Evolutionary conservation across 129 eudicot genomes (phyloP), one percentile per base, ranked within the genome.

Genomic region (Erigeron canadensis): DNA sequence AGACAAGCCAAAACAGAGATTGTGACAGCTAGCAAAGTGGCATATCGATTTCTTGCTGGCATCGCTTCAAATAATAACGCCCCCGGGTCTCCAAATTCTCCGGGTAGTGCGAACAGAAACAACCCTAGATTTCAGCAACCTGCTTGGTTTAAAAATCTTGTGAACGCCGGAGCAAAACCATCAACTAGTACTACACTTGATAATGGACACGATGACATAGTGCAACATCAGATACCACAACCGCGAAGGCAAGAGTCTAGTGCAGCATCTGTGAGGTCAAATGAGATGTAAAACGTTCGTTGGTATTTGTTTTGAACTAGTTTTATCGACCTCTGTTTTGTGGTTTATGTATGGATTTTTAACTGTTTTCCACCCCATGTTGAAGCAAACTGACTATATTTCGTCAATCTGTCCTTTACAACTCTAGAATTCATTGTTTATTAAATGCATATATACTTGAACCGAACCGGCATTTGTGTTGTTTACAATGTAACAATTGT

Each of bases 1-100:
- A 94, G 88, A 70, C 98, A 89, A 88, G 98, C 98, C 12, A 94
- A 89, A 81, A 84, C 98, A 1, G 98, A 94, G 89, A 94, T 94
- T 5, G 96, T 94, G 50, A 71, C 97, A 40, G 96, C 97, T 7
- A 89, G 98, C 85, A 94, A 86, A 65, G 97, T 89, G 81, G 98
- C 96, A 63, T 94, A 87, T 75, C 88, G 95, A 10, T 94, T 89
- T 76, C 84, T 94, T 45, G 55, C 87, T 11, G 98, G 98, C 60
- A 79, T 88, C 38, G 58, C 86, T 50, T 83, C 96, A 28, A 84
- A 84, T 73, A 82, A 55, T 62, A 76, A 84, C 45, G 68, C 53
- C 34, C 65, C 67, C 0, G 81, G 43, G 12, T 45, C 87, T 69
- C 82, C 90, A 41, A 86, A 90, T 12, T 79, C 85, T 72, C 59